Percentiles rank a stretch among this genome's conserved stretches.
Evolutionary conservation across 352 stramenopile species (phyloP).

Genomic region (Thalassiosira exigua): DNA sequence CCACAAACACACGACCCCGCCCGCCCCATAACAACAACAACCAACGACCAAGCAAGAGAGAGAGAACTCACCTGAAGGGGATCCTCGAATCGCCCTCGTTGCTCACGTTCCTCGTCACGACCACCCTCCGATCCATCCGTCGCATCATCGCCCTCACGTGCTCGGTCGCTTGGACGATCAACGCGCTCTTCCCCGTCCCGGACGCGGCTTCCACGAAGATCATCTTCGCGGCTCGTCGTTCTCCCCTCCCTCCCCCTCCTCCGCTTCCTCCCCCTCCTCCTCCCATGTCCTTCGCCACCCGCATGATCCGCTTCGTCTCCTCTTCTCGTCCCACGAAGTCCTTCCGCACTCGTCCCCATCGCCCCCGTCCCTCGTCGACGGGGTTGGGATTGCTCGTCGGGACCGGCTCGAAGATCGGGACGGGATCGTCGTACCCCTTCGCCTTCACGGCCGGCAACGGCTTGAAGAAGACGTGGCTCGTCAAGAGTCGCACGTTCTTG

Average conservation of each 20-base stretch:
- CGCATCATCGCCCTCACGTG: conserved; percentile 33
- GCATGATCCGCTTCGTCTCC: conserved; percentile 26
- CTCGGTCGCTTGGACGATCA: conserved; percentile 27
- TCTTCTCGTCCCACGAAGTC: conserved; percentile 54
- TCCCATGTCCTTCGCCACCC: conserved; percentile 18
- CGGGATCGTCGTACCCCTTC: conserved; percentile 60
- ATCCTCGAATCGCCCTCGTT: conserved; percentile 55
- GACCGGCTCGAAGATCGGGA: conserved; percentile 62
- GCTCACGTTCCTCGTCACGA: conserved; percentile 47
- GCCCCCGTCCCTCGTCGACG: conserved; percentile 7
- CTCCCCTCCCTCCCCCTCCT: neutral
- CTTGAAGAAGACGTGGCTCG: conserved; percentile 50
- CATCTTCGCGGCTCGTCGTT: conserved; percentile 5
- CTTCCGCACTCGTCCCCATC: conserved; percentile 37
- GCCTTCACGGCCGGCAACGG: conserved; percentile 47
- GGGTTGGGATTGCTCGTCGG: too few relatives aligned
- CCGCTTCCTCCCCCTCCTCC: neutral
- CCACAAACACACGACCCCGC: too few relatives aligned
- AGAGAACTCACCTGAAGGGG: too few relatives aligned
- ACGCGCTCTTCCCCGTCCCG: conserved; percentile 51
- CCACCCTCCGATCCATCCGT: conserved; percentile 16
- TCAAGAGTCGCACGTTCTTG: conserved; percentile 37
- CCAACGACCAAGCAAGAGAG: too few relatives aligned
- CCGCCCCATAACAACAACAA: too few relatives aligned
- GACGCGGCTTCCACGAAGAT: conserved; percentile 41